Percentiles rank a stretch among this genome's conserved stretches.
Conservation (phyloP, 2,329 filamentous ascomycete genomes). For the Aspergillus pseudoterreus region DNA sequence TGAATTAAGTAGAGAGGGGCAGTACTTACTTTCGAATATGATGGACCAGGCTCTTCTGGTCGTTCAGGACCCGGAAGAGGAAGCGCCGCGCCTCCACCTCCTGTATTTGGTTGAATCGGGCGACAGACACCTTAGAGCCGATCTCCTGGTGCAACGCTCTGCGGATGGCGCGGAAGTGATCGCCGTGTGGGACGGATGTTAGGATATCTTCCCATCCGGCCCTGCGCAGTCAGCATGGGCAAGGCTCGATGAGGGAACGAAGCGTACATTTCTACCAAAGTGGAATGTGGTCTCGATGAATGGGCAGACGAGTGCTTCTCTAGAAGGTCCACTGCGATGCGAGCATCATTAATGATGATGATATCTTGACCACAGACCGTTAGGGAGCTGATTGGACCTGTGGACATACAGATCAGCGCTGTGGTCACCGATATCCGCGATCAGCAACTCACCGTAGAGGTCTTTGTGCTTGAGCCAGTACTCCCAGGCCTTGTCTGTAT, state of each 20-base stretch:
- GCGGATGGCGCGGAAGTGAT: slow-evolving; percentile 38
- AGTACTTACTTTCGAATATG: slow-evolving; percentile 36
- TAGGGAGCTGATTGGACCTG: slow-evolving; percentile 33
- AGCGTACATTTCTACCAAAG: slow-evolving; percentile 28
- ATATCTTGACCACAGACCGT: slow-evolving; percentile 29
- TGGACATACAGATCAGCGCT: not conserved
- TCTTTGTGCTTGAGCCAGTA: slow-evolving; percentile 43
- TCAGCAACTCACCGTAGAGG: slow-evolving; percentile 23
- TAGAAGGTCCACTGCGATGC: slow-evolving; percentile 28
- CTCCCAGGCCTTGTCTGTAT: slow-evolving; percentile 32
- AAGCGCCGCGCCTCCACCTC: slow-evolving; percentile 44
- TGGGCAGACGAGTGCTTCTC: slow-evolving; percentile 27
- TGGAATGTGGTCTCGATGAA: slow-evolving; percentile 23
- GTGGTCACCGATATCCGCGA: not conserved
- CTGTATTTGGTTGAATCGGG: slow-evolving; percentile 41
- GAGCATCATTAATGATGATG: slow-evolving; percentile 30
- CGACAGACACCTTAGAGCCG: slow-evolving; percentile 39
- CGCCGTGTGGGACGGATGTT: slow-evolving; percentile 31
- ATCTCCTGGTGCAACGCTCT: slow-evolving; percentile 44
- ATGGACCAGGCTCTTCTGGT: slow-evolving; percentile 35
- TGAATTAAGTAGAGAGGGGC: not conserved
- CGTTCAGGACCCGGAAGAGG: slow-evolving; percentile 38
- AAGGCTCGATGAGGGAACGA: not conserved
- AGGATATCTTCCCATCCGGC: slow-evolving; percentile 38
- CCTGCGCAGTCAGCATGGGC: slow-evolving; percentile 7